Conservation (phyloP, 495 filamentous ascomycete species). For the Hypoxylon lienhwacheense region DNA sequence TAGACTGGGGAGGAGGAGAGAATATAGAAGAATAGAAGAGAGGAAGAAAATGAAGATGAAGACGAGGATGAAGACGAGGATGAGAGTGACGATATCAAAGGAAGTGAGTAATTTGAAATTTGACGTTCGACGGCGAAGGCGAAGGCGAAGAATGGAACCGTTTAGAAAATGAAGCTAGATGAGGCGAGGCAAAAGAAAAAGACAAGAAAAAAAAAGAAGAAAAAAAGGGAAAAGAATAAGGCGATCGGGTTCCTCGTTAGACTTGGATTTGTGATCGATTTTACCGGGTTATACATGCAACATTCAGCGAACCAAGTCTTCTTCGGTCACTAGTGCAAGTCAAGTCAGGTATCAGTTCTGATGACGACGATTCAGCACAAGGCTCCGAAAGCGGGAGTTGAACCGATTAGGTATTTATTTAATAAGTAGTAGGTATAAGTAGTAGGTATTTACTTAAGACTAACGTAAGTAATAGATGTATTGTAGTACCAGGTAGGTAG, state of each 20-base stretch:
- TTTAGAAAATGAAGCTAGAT: slow-evolving; percentile 21
- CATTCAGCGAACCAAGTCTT: slow-evolving; percentile 23
- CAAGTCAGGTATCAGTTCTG: slow-evolving; percentile 26
- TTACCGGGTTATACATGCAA: slow-evolving; percentile 22
- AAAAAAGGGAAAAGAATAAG: slow-evolving; percentile 32
- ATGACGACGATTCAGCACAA: slow-evolving; percentile 38
- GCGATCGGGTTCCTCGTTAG: slow-evolving; percentile 25
- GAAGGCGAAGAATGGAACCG: slow-evolving; percentile 33
- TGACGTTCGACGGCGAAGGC: slow-evolving; percentile 28
- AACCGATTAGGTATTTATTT: too few relatives aligned
- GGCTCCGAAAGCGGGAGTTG: slow-evolving; percentile 41
- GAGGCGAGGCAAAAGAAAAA: too few relatives aligned
- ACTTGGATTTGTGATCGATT: slow-evolving; percentile 28
- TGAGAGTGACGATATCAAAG: background rate
- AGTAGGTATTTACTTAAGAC: too few relatives aligned
- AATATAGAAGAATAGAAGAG: too few relatives aligned
- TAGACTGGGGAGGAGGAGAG: too few relatives aligned
- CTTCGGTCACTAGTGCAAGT: slow-evolving; percentile 15
- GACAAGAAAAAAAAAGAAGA: slow-evolving; percentile 29
- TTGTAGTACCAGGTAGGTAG: too few relatives aligned
- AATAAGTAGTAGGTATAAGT: too few relatives aligned
- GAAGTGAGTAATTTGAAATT: background rate
- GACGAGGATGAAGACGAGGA: background rate
- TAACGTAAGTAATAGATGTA: too few relatives aligned
- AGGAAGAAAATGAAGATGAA: slow-evolving; percentile 13